Conservation (phyloP, 495 filamentous ascomycete species). For the Talaromyces borbonicus region DNA sequence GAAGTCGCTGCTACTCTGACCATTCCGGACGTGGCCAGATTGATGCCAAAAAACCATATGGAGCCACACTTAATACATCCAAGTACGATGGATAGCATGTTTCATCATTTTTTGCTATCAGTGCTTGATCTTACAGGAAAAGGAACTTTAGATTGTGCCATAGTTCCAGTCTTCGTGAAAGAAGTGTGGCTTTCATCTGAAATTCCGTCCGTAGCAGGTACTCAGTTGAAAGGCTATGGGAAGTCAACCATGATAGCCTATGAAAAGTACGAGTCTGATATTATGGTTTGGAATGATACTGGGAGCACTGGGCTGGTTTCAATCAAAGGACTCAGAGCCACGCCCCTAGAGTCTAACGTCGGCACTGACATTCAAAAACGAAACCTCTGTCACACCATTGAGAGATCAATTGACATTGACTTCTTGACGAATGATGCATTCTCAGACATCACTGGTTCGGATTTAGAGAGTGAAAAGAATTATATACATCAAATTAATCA, state of each 20-base stretch:
- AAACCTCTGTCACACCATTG: conserved; percentile 15
- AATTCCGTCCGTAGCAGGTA: conserved; percentile 9
- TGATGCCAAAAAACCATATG: conserved; percentile 21
- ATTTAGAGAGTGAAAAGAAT: not conserved
- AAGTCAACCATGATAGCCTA: conserved; percentile 5
- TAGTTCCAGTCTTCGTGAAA: conserved; percentile 18
- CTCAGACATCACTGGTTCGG: conserved; percentile 6
- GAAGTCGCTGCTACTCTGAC: conserved; percentile 12
- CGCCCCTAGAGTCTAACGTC: conserved; percentile 15
- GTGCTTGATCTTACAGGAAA: conserved; percentile 17
- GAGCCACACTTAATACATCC: conserved; percentile 29
- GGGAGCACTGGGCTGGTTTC: conserved; percentile 7
- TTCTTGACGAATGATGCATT: conserved; percentile 14
- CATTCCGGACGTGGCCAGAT: conserved; percentile 18
- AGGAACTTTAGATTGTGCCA: conserved; percentile 12
- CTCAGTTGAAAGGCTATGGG: conserved; percentile 15
- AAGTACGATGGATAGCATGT: conserved; percentile 27
- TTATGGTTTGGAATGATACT: conserved; percentile 13
- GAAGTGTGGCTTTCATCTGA: conserved; percentile 23
- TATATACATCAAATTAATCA: conserved; percentile 12
- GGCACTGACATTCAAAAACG: conserved; percentile 8
- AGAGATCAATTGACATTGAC: conserved; percentile 16
- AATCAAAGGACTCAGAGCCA: conserved; percentile 21
- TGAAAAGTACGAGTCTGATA: conserved; percentile 18
- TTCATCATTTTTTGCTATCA: conserved; percentile 19